Conservation (phyloP, 2,329 filamentous ascomycete species). For the Cadophora sp. region DNA sequence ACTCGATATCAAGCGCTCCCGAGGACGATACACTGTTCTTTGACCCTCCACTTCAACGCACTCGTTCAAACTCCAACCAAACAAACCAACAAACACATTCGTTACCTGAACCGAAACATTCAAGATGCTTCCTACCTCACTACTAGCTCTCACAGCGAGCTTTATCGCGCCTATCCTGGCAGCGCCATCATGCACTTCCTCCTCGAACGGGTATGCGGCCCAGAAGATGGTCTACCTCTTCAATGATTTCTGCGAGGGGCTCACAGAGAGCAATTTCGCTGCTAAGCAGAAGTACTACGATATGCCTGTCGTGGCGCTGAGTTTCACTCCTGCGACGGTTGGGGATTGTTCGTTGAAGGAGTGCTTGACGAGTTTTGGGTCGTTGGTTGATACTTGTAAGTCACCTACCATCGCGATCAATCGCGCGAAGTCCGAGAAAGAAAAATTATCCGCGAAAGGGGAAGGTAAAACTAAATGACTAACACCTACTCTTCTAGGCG, state of each 20-base stretch:
- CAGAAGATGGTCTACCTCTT: slow-evolving; percentile 23
- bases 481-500: neutral
- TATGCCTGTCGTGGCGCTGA: slow-evolving; percentile 19
- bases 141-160: slow-evolving; percentile 23
- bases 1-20: slow-evolving; percentile 1
- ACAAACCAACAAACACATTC: neutral
- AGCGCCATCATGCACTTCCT: slow-evolving; percentile 6
- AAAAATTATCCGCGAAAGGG: neutral
- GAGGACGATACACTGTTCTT: slow-evolving; percentile 12
- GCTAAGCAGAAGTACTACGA: slow-evolving; percentile 21
- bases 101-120: neutral
- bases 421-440: neutral
- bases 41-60: neutral
- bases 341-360: slow-evolving; percentile 17
- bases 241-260: slow-evolving; percentile 22
- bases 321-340: neutral
- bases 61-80: neutral
- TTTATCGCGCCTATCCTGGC: slow-evolving; percentile 14
- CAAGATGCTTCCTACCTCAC: slow-evolving; percentile 21
- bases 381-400: slow-evolving; percentile 22
- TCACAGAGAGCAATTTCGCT: slow-evolving; percentile 7
- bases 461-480: neutral
- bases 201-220: slow-evolving; percentile 14
- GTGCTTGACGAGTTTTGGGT: slow-evolving; percentile 20
- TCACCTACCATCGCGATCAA: neutral